phyloP scores from a whole-genome alignment of 768 basidiomycete genomes.

The Termitomyces eurrhizus region DNA sequence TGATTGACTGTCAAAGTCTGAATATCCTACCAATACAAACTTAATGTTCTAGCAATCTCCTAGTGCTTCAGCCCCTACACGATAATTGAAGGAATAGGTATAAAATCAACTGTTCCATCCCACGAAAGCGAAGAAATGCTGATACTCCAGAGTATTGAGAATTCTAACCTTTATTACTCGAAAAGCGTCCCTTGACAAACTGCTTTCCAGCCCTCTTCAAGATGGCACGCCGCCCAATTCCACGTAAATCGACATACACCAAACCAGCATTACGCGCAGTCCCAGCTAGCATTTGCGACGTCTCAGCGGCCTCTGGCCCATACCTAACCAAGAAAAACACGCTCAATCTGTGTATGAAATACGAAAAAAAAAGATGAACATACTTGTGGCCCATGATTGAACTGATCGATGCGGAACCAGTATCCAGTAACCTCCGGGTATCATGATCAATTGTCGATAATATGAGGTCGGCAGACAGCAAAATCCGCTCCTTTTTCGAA shows the following conservation, averaged over 20 bases:
- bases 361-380: constrained; percentile 13
- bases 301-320: constrained; percentile 60
- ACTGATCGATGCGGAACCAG: constrained; percentile 43
- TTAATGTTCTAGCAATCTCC: neutral
- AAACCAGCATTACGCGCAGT: constrained; percentile 69
- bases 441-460: constrained; percentile 62
- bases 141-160: neutral
- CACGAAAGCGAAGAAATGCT: neutral
- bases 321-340: constrained; percentile 34
- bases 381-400: constrained; percentile 55
- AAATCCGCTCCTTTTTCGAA: constrained; percentile 41
- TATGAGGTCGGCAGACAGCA: constrained; percentile 65
- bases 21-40: neutral
- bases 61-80: neutral
- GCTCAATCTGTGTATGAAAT: neutral
- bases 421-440: constrained; percentile 47
- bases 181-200: constrained; percentile 40
- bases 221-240: constrained; percentile 67
- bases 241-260: constrained; percentile 73
- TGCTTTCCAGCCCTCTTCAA: constrained; percentile 59
- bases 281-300: constrained; percentile 54
- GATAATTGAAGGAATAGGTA: neutral
- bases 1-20: too few species aligned
- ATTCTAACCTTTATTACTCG: constrained; percentile 4
- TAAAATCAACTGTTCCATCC: neutral